Evolutionary conservation across 495 filamentous ascomycete genomes (phyloP).

Genomic region (Penicillium dipodomyicola): DNA sequence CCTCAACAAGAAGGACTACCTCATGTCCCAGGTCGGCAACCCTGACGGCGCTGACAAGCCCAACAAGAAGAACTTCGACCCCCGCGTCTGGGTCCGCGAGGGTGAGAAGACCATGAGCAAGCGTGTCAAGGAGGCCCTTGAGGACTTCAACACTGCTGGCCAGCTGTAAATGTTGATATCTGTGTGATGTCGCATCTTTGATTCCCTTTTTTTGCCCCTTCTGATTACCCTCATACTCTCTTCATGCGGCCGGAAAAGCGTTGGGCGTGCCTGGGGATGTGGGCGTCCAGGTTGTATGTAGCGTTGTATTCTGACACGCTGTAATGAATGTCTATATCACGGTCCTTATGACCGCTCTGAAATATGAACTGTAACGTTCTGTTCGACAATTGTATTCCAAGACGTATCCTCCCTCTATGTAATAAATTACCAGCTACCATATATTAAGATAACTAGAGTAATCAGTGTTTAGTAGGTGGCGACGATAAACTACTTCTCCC

Average conservation of each 20-base stretch:
- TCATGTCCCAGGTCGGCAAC: slow-evolving; percentile 83
- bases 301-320: slow-evolving; percentile 32
- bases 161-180: slow-evolving; percentile 63
- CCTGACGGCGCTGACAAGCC: slow-evolving; percentile 94
- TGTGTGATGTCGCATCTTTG: slow-evolving; percentile 7
- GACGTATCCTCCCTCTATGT: too few species aligned
- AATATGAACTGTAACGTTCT: slow-evolving; percentile 9
- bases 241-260: slow-evolving; percentile 25
- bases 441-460: too few species aligned
- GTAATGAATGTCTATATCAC: slow-evolving; percentile 31
- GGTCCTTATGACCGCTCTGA: slow-evolving; percentile 11
- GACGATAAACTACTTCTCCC: not conserved
- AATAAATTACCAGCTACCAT: not conserved
- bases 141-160: slow-evolving; percentile 87
- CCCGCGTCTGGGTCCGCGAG: slow-evolving; percentile 72
- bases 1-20: slow-evolving; percentile 90
- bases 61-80: slow-evolving; percentile 99
- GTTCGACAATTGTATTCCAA: not conserved
- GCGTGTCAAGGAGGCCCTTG: slow-evolving; percentile 74
- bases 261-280: slow-evolving; percentile 25
- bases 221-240: slow-evolving; percentile 15
- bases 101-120: slow-evolving; percentile 95
- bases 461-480: not conserved
- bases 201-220: slow-evolving; percentile 9
- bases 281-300: slow-evolving; percentile 32